These are phyloP conservation scores for Coemansia sp. DNA, from an alignment of 192 early-diverging fungal genomes.

Conservation along the genomic window DNA sequence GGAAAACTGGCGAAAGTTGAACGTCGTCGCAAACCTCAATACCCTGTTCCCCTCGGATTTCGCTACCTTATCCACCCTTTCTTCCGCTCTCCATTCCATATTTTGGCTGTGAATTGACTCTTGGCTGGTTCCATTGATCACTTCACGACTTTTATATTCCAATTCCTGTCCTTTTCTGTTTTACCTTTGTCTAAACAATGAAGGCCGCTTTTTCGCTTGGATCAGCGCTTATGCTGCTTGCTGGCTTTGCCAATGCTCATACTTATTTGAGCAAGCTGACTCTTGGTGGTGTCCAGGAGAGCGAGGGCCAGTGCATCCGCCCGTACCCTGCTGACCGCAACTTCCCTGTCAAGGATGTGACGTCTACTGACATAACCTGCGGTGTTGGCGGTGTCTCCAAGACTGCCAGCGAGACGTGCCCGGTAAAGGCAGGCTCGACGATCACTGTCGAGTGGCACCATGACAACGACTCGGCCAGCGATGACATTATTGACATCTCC, in stretches of 20 bases:
- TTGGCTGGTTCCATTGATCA: slow-evolving; percentile 24
- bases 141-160: background rate
- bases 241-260: slow-evolving; percentile 27
- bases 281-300: slow-evolving; percentile 14
- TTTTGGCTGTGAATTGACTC: slow-evolving; percentile 10
- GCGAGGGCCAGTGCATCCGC: slow-evolving; percentile 34
- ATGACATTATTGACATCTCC: slow-evolving; percentile 21
- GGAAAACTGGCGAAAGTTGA: background rate
- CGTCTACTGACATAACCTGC: slow-evolving; percentile 20
- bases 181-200: slow-evolving; percentile 2
- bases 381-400: slow-evolving; percentile 15
- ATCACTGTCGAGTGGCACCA: slow-evolving; percentile 39
- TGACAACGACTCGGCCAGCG: slow-evolving; percentile 18
- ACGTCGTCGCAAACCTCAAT: slow-evolving; percentile 4
- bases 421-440: slow-evolving; percentile 21
- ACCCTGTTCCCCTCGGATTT: background rate
- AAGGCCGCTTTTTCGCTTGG: slow-evolving; percentile 9
- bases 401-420: slow-evolving; percentile 22
- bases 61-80: background rate
- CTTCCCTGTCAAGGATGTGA: slow-evolving; percentile 27
- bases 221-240: slow-evolving; percentile 11
- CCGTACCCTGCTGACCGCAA: slow-evolving; percentile 24
- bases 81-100: background rate
- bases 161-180: background rate
- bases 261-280: slow-evolving; percentile 30